A percentile compares a stretch with the other conserved stretches of the same genome.
phyloP scores from a whole-genome alignment of 805 yeast species.

The Wickerhamiella sorbophila region DNA sequence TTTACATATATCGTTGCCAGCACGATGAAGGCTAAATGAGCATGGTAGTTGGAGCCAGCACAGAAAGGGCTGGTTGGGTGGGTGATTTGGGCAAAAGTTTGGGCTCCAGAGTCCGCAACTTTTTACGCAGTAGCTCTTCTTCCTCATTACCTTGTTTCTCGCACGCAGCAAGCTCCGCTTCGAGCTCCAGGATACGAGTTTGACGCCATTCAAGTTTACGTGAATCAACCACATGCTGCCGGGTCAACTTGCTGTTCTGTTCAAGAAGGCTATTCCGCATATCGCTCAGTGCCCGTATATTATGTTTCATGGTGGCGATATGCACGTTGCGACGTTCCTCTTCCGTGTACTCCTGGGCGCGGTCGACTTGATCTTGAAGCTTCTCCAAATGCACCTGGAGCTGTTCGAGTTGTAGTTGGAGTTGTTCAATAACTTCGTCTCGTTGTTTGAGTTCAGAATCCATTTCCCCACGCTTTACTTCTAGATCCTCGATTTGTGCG shows the following conservation, averaged over 20 bases:
- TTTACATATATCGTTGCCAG: too few species aligned
- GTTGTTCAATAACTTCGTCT: conserved; percentile 22
- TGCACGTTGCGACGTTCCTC: conserved; percentile 30
- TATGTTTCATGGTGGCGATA: conserved; percentile 39
- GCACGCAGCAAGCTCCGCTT: conserved; percentile 15
- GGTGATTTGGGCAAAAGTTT: neutral
- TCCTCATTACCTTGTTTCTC: neutral
- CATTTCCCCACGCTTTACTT: conserved; percentile 8
- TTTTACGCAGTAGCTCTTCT: neutral
- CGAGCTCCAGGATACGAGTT: conserved; percentile 41
- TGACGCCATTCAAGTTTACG: conserved; percentile 45
- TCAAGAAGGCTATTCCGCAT: conserved; percentile 47
- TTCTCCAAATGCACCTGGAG: conserved; percentile 27
- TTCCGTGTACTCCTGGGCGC: conserved; percentile 15
- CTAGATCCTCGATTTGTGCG: conserved; percentile 10
- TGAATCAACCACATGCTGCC: conserved; percentile 41
- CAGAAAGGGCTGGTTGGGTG: too few species aligned
- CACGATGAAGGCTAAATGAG: too few species aligned
- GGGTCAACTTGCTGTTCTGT: conserved; percentile 43
- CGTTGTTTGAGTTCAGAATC: conserved; percentile 3
- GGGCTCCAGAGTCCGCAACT: neutral
- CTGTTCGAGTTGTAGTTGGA: conserved; percentile 29
- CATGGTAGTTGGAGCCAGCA: too few species aligned
- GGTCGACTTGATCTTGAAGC: conserved; percentile 25
- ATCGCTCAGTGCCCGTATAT: conserved; percentile 42